Evolutionary conservation across 2,329 filamentous ascomycete genomes (phyloP).

Genomic region (Blastomyces emzantsi): DNA sequence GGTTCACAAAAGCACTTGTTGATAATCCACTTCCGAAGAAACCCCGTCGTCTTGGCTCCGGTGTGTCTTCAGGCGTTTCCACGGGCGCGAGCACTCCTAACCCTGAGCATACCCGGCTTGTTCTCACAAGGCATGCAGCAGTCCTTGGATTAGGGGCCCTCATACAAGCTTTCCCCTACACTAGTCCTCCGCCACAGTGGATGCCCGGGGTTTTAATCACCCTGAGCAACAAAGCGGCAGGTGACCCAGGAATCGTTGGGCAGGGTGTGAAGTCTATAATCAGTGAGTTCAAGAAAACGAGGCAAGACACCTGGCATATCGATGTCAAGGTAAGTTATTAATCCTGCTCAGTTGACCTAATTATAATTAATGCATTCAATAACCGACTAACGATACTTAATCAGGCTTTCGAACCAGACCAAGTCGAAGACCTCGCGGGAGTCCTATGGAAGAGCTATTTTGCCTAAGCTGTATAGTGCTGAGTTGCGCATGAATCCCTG

Average conservation of each 20-base stretch:
- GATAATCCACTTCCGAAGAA: conserved; percentile 81
- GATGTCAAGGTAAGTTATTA: conserved; percentile 76
- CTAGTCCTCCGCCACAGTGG: conserved; percentile 84
- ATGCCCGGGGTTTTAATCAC: conserved; percentile 86
- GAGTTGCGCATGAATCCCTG: neutral
- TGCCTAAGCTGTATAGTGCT: conserved; percentile 45
- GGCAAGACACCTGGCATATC: conserved; percentile 96
- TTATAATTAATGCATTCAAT: conserved; percentile 12
- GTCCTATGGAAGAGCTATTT: conserved; percentile 99
- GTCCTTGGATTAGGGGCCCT: conserved; percentile 84
- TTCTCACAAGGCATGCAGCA: conserved; percentile 77
- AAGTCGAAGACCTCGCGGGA: conserved; percentile 89
- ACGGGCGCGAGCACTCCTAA: conserved; percentile 42
- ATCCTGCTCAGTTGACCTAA: conserved; percentile 9
- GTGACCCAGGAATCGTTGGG: conserved; percentile 82
- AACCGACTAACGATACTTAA: conserved; percentile 10
- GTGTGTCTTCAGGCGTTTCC: conserved; percentile 35
- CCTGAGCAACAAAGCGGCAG: conserved; percentile 74
- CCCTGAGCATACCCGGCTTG: conserved; percentile 57
- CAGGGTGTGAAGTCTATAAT: conserved; percentile 92
- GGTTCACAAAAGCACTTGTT: conserved; percentile 69
- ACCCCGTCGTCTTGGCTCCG: conserved; percentile 29
- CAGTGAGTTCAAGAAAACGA: conserved; percentile 98
- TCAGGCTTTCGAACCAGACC: conserved; percentile 81
- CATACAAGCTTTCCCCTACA: conserved; percentile 93